phyloP scores from a whole-genome alignment of 2,329 filamentous ascomycete genomes.

The Cercospora sp. region DNA sequence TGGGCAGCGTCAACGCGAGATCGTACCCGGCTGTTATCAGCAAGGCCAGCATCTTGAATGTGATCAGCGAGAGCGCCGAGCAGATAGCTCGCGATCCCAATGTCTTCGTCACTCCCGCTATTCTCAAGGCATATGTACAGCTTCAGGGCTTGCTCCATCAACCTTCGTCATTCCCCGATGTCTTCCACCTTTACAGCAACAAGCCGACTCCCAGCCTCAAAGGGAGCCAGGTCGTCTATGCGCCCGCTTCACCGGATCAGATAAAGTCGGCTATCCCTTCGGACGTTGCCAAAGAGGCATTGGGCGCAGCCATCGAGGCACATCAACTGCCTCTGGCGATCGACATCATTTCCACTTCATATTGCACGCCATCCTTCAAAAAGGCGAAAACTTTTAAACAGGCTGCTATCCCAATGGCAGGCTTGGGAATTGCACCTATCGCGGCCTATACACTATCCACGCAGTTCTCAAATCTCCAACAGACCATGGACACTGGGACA shows the following conservation, averaged over 20 bases:
- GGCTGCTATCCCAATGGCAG: constrained; percentile 59
- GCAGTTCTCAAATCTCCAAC: constrained; percentile 65
- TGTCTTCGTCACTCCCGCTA: constrained; percentile 73
- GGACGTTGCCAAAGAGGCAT: constrained; percentile 68
- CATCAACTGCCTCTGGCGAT: constrained; percentile 78
- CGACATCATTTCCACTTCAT: constrained; percentile 69
- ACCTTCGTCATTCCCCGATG: constrained; percentile 73
- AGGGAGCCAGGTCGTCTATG: constrained; percentile 54
- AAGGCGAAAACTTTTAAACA: constrained; percentile 67
- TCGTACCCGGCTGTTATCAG: constrained; percentile 37
- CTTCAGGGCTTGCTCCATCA: constrained; percentile 72
- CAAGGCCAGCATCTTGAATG: constrained; percentile 41
- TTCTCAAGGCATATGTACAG: constrained; percentile 73
- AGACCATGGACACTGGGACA: constrained; percentile 71
- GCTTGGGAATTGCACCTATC: constrained; percentile 60
- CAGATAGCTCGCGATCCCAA: constrained; percentile 70
- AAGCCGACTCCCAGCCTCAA: constrained; percentile 72
- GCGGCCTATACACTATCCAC: constrained; percentile 70
- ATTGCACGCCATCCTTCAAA: constrained; percentile 65
- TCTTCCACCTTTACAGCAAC: constrained; percentile 77
- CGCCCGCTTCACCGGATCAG: constrained; percentile 62
- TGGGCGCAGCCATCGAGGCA: constrained; percentile 75
- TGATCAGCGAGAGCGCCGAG: constrained; percentile 61
- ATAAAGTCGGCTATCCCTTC: constrained; percentile 66
- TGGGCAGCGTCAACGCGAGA: constrained; percentile 48